phyloP scores from a whole-genome alignment of 148 eudicot species.

The Spergularia marina region DNA sequence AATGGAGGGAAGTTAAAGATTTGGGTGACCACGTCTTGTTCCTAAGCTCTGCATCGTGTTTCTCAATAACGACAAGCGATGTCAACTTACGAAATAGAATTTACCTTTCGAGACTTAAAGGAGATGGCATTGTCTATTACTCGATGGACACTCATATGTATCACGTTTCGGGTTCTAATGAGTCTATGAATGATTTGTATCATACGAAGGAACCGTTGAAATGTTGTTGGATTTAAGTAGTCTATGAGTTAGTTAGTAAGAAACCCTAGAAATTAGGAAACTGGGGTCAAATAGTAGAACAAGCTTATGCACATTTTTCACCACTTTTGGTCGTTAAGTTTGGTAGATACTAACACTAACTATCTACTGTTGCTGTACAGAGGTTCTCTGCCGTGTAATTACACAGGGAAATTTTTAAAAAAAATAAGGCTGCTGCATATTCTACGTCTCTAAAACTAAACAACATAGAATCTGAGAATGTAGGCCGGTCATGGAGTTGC shows the following conservation, averaged over 20 bases:
- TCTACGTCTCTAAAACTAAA: slow-evolving; percentile 21
- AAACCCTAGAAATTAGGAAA: no score
- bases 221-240: slow-evolving; percentile 5
- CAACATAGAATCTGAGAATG: slow-evolving; percentile 9
- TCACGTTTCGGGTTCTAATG: neutral
- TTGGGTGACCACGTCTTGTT: slow-evolving; percentile 8
- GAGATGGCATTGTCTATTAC: neutral
- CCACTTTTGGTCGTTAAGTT: neutral
- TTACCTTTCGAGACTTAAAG: slow-evolving; percentile 9
- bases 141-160: slow-evolving; percentile 2
- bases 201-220: neutral
- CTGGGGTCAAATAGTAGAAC: no score
- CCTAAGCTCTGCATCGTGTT: slow-evolving; percentile 4
- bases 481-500: slow-evolving; percentile 8
- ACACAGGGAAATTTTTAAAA: slow-evolving; percentile 16
- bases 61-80: neutral
- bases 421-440: slow-evolving; percentile 10
- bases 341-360: slow-evolving; percentile 3
- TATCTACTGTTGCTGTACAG: slow-evolving; percentile 14
- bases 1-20: neutral
- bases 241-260: no score
- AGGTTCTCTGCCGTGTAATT: slow-evolving; percentile 26
- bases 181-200: neutral
- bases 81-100: slow-evolving; percentile 5
- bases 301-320: neutral